Evolutionary conservation across 208 protist species (phyloP), one percentile per base, ranked within the genome.

Genomic region (Acanthamoeba sp.): DNA sequence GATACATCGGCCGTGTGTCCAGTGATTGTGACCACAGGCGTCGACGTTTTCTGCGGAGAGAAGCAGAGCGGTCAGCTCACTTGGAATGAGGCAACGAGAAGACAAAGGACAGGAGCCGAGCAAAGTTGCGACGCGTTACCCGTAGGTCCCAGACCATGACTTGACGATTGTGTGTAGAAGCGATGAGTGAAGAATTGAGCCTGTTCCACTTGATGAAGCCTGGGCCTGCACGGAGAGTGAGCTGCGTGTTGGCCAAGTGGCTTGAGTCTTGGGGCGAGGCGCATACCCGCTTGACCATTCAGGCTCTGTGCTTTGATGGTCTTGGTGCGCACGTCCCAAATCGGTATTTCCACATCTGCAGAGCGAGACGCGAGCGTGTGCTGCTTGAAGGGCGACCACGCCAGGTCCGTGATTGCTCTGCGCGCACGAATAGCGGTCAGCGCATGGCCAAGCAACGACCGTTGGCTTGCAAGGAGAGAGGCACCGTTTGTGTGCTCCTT

Each of bases 171-270:
- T 78, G 69, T n/a, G 69, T 78, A 16, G 69, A 78, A 0, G 69
- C 69, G 29, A 78, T 7, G 38, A 78, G 69, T 22, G 69, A 78
- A 34, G 69, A 78, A 32, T 78, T 78, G 38, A 78, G 69, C 69
- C 69, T 78, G 69, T 78, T 78, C 69, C 69, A 78, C 34, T 78
- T 78, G 69, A 78, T 78, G 69, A 45, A 40, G 16, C 69, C 69
- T 14, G 69, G 29, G 18, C 69, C 69, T 78, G 36, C 38, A 24
- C 20, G 16, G 64, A 73, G 29, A 73, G 20, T 22, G 14, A 22
- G 1, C 1, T 12, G 50, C 45, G 45, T 55, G 10, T 20, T 22
- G 18, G 24, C 24, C 14, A 0, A 14, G 12, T 20, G 24, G 50
- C 24, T 20, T 24, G 50, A 20, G 12, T 6, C 18, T 14, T 5